Evolutionary conservation across 116 monocot species (phyloP).

Genomic region (Phalaenopsis hybrid): DNA sequence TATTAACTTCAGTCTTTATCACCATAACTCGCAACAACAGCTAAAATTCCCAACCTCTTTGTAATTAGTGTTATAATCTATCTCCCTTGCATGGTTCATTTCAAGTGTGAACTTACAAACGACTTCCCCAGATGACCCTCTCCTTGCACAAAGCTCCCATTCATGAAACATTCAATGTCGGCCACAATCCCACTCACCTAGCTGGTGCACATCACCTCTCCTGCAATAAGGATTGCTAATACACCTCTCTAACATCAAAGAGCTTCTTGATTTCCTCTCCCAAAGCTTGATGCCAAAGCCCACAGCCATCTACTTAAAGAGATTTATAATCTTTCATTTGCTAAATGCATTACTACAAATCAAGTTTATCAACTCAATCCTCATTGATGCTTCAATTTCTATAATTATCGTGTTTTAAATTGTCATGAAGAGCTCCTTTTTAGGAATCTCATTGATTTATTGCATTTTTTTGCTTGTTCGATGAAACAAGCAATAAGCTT

Average conservation of each 20-base stretch:
- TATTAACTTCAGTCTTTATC: not conserved
- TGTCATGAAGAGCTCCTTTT: not conserved
- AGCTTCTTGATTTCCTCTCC: too few relatives aligned
- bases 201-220: not conserved
- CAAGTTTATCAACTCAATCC: not conserved
- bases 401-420: not conserved
- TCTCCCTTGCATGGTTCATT: not conserved
- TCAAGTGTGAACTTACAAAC: not conserved
- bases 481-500: not conserved
- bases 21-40: not conserved
- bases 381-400: not conserved
- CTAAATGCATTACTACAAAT: not conserved
- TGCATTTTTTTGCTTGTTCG: not conserved
- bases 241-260: not conserved
- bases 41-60: not conserved
- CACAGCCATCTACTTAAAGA: too few relatives aligned
- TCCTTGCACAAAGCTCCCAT: too few relatives aligned
- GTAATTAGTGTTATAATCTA: not conserved
- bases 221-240: not conserved
- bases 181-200: not conserved
- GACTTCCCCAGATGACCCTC: not conserved
- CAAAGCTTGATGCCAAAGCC: too few relatives aligned
- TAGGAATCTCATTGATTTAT: not conserved
- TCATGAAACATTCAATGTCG: not conserved
- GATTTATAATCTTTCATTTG: too few relatives aligned